phyloP scores from a whole-genome alignment of 2,329 filamentous ascomycete genomes.

The Annulohypoxylon truncatum region DNA sequence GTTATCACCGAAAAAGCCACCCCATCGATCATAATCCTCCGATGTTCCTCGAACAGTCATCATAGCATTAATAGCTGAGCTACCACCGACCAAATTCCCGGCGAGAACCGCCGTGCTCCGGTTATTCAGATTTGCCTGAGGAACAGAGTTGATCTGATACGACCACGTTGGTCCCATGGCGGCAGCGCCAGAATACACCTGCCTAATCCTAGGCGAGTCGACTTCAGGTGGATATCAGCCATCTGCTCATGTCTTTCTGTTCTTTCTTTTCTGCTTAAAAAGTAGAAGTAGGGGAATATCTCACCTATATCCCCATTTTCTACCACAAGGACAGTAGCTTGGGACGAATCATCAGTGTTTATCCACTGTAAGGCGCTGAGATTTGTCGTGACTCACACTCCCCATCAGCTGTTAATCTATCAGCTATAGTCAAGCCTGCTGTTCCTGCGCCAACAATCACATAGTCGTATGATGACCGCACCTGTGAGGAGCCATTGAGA shows the following conservation, averaged over 20 bases:
- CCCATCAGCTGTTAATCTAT: slow-evolving; percentile 46
- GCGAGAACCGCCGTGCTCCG: slow-evolving; percentile 39
- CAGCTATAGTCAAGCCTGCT: slow-evolving; percentile 46
- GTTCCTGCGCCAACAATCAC: slow-evolving; percentile 47
- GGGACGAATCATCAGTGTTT: slow-evolving; percentile 1
- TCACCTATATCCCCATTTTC: slow-evolving; percentile 47
- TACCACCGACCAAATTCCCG: slow-evolving; percentile 47
- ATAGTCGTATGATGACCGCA: slow-evolving; percentile 45
- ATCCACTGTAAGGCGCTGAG: neutral
- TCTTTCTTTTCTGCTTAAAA: too few species aligned
- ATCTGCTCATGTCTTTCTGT: neutral
- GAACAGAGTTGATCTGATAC: slow-evolving; percentile 47
- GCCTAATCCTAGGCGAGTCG: slow-evolving; percentile 43
- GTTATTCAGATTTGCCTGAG: slow-evolving; percentile 43
- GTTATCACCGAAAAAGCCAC: slow-evolving; percentile 47
- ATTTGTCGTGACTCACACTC: slow-evolving; percentile 38
- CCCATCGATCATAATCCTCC: slow-evolving; percentile 52
- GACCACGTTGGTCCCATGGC: slow-evolving; percentile 43
- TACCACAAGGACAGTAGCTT: slow-evolving; percentile 46
- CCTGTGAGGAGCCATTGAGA: slow-evolving; percentile 24
- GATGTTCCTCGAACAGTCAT: slow-evolving; percentile 47
- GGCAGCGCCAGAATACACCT: slow-evolving; percentile 43
- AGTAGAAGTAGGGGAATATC: neutral
- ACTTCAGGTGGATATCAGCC: slow-evolving; percentile 36
- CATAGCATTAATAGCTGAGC: slow-evolving; percentile 49